Evolutionary conservation across 768 basidiomycete species (phyloP), one percentile per base, ranked within the genome.

Genomic region (Tephrocybe sp.): DNA sequence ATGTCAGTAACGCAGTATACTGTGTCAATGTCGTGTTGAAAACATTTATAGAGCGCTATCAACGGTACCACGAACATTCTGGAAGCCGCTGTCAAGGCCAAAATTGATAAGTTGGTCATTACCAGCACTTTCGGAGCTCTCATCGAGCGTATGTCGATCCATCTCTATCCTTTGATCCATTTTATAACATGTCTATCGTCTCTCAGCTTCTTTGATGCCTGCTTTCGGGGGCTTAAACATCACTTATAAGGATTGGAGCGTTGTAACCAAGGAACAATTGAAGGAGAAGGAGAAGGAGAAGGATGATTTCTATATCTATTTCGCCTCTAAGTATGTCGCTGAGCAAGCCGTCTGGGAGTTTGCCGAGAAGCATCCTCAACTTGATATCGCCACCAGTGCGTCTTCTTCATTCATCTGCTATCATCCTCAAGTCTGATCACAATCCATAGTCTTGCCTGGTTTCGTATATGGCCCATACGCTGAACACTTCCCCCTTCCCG

Each of bases 311-410:
- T 71, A 67, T 35, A 59, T 68, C 30, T 79, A 79, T 59, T 64
- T 68, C 30, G 66, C 67, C 11, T 65, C 73, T 11, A 79, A 79
- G 51, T 62, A 64, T 12, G 55, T 74, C 3, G 69, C 73, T 2
- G 76, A 79, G 55, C 54, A 58, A 22, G 71, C 73, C 0, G 62
- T 70, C 7, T 76, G 75, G 74, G 61, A 71, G 9, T 74, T 74
- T 41, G 74, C 67, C 5, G 55, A 59, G 31, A 56, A 65, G 22
- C 69, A 77, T 49, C 68, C 72, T n/a, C 49, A 70, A 12, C 57
- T 75, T 28, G 68, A 71, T 30, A 47, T 75, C 40, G 63, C 69
- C 9, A 70, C 72, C 9, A 60, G 75, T 76, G 39, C 50, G 72
- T 60, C 15, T 15, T 25, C 6, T 30, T 5, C 9, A 5, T 18